A percentile compares a stretch with the other conserved stretches of the same genome.
Conservation (phyloP, 1,284 basidiomycete species). For the Grifola frondosa region DNA sequence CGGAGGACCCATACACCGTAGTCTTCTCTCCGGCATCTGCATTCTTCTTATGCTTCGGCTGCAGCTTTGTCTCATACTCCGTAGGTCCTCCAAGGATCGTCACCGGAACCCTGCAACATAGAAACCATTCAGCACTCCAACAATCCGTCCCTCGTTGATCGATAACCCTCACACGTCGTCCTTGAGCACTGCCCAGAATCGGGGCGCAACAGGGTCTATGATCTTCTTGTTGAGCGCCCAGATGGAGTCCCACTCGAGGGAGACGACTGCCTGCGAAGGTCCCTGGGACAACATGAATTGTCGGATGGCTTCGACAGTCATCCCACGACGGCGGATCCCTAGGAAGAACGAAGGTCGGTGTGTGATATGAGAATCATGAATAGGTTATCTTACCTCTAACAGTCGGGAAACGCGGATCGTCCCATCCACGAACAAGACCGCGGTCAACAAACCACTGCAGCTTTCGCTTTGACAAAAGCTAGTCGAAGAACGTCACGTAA, state of each 20-base stretch:
- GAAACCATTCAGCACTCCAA: background rate
- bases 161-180: conserved; percentile 34
- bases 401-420: conserved; percentile 97
- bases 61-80: conserved; percentile 60
- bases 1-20: conserved; percentile 77
- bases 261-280: conserved; percentile 90
- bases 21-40: conserved; percentile 87
- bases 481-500: no score
- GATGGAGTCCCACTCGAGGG: conserved; percentile 96
- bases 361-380: background rate
- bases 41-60: conserved; percentile 97
- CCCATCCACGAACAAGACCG: conserved; percentile 90
- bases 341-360: background rate
- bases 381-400: conserved; percentile 68
- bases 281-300: conserved; percentile 97
- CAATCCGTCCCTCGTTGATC: conserved; percentile 7
- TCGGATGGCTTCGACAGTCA: conserved; percentile 92
- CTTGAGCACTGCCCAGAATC: conserved; percentile 83
- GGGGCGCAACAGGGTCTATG: conserved; percentile 92
- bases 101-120: conserved; percentile 64
- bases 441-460: conserved; percentile 94
- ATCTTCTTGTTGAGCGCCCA: conserved; percentile 97
- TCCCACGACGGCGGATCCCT: conserved; percentile 91
- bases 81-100: conserved; percentile 70
- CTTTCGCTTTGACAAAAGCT: conserved; percentile 93